Conservation (phyloP, 306 rosid species). For the Vigna reflexopilosa region DNA sequence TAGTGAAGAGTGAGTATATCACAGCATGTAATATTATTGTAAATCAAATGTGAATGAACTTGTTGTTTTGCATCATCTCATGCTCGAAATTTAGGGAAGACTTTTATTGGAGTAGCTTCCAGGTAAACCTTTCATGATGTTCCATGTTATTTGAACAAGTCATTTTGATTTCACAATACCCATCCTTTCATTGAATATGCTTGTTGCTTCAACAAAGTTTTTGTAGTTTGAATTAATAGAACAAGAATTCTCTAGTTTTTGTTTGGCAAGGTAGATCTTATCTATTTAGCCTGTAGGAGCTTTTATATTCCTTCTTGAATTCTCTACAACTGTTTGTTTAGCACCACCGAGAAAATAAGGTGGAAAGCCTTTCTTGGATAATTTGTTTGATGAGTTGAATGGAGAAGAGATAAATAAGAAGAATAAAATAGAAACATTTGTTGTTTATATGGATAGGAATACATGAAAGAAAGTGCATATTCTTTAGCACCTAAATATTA, state of each 20-base stretch:
- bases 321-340: no score
- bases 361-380: background rate
- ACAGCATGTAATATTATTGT: constrained; percentile 25
- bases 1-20: constrained; percentile 33
- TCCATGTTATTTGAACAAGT: background rate
- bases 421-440: background rate
- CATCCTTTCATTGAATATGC: background rate
- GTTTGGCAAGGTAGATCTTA: background rate
- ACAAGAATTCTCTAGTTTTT: background rate
- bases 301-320: background rate
- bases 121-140: constrained; percentile 8
- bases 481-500: no score
- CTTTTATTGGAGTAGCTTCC: constrained; percentile 6
- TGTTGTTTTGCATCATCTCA: constrained; percentile 24
- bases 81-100: constrained; percentile 9
- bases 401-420: background rate
- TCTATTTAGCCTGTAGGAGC: constrained; percentile 8
- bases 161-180: constrained; percentile 1
- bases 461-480: no score
- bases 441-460: background rate
- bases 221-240: constrained; percentile 5
- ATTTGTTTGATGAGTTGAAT: background rate
- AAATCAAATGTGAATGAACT: constrained; percentile 35
- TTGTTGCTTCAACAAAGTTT: constrained; percentile 6
- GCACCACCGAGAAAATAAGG: no score